A percentile compares a stretch with the other conserved stretches of the same genome.
These are phyloP conservation scores for Saccharomycopsis guyanensis DNA, from an alignment of 805 yeast species.

Conservation along the genomic window DNA sequence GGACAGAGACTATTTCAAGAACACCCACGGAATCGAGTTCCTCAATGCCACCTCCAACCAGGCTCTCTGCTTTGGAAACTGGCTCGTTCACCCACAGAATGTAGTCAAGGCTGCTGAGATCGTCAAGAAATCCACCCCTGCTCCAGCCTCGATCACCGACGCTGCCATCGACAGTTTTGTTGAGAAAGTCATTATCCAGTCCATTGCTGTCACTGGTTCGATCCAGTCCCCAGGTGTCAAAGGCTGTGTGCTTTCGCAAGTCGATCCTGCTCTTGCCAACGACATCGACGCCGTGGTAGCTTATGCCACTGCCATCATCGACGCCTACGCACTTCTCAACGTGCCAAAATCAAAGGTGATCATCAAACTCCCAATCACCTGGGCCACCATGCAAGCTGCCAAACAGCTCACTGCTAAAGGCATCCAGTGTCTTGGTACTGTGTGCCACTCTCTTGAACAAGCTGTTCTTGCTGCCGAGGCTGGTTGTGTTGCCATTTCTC, in stretches of 20 bases:
- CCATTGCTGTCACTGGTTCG: constrained; percentile 8
- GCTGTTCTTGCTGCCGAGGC: constrained; percentile 33
- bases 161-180: constrained; percentile 2
- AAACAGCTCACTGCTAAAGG: constrained; percentile 24
- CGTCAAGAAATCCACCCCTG: neutral
- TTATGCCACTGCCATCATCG: constrained; percentile 26
- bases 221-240: constrained; percentile 5
- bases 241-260: constrained; percentile 23
- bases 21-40: constrained; percentile 3
- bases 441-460: constrained; percentile 30
- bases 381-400: constrained; percentile 30
- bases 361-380: constrained; percentile 31
- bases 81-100: constrained; percentile 13
- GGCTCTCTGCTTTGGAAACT: constrained; percentile 3
- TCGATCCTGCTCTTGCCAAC: constrained; percentile 24
- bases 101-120: constrained; percentile 1
- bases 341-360: constrained; percentile 28
- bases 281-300: constrained; percentile 26
- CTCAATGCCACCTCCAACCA: constrained; percentile 11
- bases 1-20: constrained; percentile 1
- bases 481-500: constrained; percentile 29
- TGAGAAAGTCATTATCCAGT: constrained; percentile 4
- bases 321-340: constrained; percentile 29
- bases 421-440: constrained; percentile 31
- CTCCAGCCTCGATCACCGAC: constrained; percentile 1